Base-by-base conservation (phyloP, 495 filamentous ascomycete genomes). In the Neurospora intermedia region DNA sequence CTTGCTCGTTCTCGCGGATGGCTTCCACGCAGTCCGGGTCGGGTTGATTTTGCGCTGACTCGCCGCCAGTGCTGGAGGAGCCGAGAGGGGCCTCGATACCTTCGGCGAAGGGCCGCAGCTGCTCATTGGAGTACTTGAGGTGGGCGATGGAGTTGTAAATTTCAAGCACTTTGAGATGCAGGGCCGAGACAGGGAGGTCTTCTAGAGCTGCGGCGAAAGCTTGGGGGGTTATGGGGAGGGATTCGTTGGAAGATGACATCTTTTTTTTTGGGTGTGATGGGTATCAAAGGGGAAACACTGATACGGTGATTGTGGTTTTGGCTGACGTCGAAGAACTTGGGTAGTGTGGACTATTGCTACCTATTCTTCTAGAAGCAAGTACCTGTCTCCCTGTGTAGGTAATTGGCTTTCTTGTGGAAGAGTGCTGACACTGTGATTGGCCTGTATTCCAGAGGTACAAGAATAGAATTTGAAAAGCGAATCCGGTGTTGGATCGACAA, bases 61-160 rank as follows among this genome's bases (percentile, higher is more conserved):
- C 27, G 40, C 43, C 10, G 39, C 71, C 10, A 78, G 77, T 15
- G 66, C 70, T 43, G 73, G 73, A 76, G 73, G 73, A 76, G 70
- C 41, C 74, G 13, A 82, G 71, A 2, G 80, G 72, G 13, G 75
- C 62, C 2, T 73, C 75, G 16, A 66, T 75, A 40, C 82, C 83
- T 10, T 82, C 78, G 59, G 88, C 88, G 77, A 88, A 94, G 16
- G 87, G 85, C 43, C 85, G 83, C 46, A 95, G 84, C 81, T 95
- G 89, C 69, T 85, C 83, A 82, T 97, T 97, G 35, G 91, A 94
- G 81, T 89, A 88, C 72, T 89, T 85, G 27, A 97, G 91, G 80
- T 97, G 94, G 10, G 88, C 84, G 79, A 96, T 93, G 70, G 87
- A 90, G 85, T 96, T 97, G 79, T 87, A 89, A 48, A 97, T 84